Percentiles rank a stretch among this genome's conserved stretches.
phyloP scores from a whole-genome alignment of 805 yeast genomes.

The Yamadazyma philogaea region DNA sequence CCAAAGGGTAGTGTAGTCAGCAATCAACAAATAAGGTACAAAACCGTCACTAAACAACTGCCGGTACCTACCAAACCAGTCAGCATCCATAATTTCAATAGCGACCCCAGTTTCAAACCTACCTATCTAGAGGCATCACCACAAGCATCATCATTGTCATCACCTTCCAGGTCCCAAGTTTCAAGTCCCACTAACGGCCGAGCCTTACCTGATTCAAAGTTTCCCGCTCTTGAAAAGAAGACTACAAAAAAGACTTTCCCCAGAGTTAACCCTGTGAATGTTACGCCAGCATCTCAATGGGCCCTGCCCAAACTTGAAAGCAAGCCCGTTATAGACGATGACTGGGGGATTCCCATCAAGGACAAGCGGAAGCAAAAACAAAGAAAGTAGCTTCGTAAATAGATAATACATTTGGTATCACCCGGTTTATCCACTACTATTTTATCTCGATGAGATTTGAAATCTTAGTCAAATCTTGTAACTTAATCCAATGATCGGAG shows the following conservation, averaged over 20 bases:
- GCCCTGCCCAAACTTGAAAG: constrained; percentile 12
- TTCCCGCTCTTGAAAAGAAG: constrained; percentile 51
- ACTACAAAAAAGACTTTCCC: constrained; percentile 43
- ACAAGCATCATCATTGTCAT: constrained; percentile 16
- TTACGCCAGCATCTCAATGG: constrained; percentile 20
- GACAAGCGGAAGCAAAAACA: constrained; percentile 13
- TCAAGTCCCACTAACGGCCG: constrained; percentile 18
- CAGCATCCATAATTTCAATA: constrained; percentile 16
- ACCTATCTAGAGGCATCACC: constrained; percentile 27
- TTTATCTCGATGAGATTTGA: background rate
- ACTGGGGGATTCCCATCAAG: constrained; percentile 14
- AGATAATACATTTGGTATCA: background rate
- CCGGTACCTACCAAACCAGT: constrained; percentile 8
- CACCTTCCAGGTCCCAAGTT: constrained; percentile 16
- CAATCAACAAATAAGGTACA: constrained; percentile 32
- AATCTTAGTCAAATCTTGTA: background rate
- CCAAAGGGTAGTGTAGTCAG: constrained; percentile 15
- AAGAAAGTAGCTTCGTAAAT: constrained; percentile 4
- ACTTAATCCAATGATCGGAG: background rate
- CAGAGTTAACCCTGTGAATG: constrained; percentile 49
- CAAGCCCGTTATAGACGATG: constrained; percentile 5
- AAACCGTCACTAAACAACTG: constrained; percentile 24
- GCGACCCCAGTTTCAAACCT: constrained; percentile 26
- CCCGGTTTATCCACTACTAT: background rate
- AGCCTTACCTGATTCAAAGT: constrained; percentile 22